These are phyloP conservation scores for Taxillus chinensis DNA, from an alignment of 164 flowering plant genomes.

Conservation along the genomic window DNA sequence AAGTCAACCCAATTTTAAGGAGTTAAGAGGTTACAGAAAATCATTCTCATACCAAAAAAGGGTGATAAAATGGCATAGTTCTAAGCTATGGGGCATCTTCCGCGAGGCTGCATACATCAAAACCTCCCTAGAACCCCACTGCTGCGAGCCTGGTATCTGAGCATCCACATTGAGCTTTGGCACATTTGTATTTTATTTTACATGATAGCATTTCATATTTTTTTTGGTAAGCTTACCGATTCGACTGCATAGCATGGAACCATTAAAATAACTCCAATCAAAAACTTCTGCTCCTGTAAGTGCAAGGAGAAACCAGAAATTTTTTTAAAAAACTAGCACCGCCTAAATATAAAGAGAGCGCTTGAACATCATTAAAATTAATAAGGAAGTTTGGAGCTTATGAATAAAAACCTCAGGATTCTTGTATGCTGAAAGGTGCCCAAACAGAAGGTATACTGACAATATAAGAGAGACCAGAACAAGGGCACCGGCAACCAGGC, in stretches of 20 bases:
- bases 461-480: conserved; percentile 42
- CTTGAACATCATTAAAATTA: too few relatives aligned
- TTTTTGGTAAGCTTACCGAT: conserved; percentile 46
- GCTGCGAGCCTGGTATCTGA: too few relatives aligned
- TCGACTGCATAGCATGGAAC: conserved; percentile 92
- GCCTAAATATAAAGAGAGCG: too few relatives aligned
- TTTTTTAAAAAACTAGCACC: too few relatives aligned
- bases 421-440: conserved; percentile 68
- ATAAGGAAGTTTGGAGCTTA: background rate
- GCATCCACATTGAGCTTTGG: too few relatives aligned
- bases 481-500: conserved; percentile 35
- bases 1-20: conserved; percentile 1
- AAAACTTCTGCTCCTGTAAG: conserved; percentile 88
- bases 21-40: background rate
- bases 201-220: too few relatives aligned
- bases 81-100: too few relatives aligned
- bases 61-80: too few relatives aligned
- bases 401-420: conserved; percentile 54
- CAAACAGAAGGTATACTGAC: conserved; percentile 56
- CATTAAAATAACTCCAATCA: conserved; percentile 87
- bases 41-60: background rate
- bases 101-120: too few relatives aligned
- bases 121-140: too few relatives aligned
- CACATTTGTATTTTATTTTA: too few relatives aligned
- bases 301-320: background rate